Evolutionary conservation across 2,329 filamentous ascomycete species (phyloP).

Genomic region (Keithomyces neogunnii): DNA sequence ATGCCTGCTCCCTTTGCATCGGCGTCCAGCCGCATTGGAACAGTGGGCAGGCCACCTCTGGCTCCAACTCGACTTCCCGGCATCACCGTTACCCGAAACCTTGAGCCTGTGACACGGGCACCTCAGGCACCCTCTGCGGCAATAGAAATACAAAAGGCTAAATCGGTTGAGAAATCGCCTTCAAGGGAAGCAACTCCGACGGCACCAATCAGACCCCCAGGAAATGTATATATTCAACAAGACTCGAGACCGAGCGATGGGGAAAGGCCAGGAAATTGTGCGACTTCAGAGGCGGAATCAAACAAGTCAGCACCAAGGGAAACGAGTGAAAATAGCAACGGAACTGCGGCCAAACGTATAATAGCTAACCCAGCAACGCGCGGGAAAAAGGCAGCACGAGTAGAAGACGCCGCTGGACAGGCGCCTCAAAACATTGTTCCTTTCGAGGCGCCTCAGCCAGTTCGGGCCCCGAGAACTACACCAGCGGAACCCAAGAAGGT

Average conservation of each 20-base stretch:
- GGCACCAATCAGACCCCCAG: not conserved
- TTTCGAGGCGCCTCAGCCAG: conserved; percentile 18
- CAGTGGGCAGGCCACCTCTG: conserved; percentile 1
- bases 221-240: not conserved
- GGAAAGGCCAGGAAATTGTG: not conserved
- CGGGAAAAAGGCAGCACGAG: conserved; percentile 44
- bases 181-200: not conserved
- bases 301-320: not conserved
- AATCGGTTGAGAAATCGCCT: not conserved
- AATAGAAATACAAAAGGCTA: not conserved
- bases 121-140: not conserved
- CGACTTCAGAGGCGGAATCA: not conserved
- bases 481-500: conserved; percentile 1
- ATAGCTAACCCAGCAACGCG: conserved; percentile 41
- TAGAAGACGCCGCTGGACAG: conserved; percentile 41
- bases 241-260: not conserved
- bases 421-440: conserved; percentile 34
- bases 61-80: conserved; percentile 1
- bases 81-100: not conserved
- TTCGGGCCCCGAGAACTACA: conserved; percentile 2
- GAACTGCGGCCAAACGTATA: conserved; percentile 7
- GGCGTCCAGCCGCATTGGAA: conserved; percentile 7
- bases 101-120: not conserved
- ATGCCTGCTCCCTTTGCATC: conserved; percentile 12
- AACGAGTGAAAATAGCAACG: not conserved